Base-by-base conservation (phyloP, 495 filamentous ascomycete genomes). In the Cenococcum geophilum region DNA sequence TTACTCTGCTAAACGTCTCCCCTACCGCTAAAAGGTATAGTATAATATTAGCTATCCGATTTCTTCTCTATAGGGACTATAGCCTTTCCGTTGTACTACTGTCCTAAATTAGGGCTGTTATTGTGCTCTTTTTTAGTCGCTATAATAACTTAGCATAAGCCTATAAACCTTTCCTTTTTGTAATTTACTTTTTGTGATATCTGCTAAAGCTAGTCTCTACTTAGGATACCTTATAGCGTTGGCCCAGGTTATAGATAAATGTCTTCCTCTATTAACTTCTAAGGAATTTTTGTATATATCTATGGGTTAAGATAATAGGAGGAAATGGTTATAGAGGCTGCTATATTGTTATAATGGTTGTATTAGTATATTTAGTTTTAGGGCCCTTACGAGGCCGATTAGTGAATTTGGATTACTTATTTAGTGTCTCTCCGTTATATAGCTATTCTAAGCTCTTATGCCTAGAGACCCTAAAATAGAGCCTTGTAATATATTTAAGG, bases 401-500 rank as follows among this genome's bases (percentile, higher is more conserved):
- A 49, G 18, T 22, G 18, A 49, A 49, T n/a, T 10, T 16, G 45
- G 45, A 18, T 6, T 18, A 6, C 36, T 40, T 40, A 40, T 40
- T 40, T 40, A 40, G 36, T 40, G 6, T 14, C 14, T 49, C 45
- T 18, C 45, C 20, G 45, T 20, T 18, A 6, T n/a, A 22, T 16
- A 49, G 18, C 45, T 49, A 22, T 49, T 49, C 20, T n/a, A 9
- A 10, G 20, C 20, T n/a, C 20, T 18, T 49, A 49, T 22, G 18
- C 5, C 20, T 49, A 49, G 45, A n/a, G 20, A 49, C 20, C 6
- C 45, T 49, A 49, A 49, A 49, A 6, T 49, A 49, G 45, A 49
- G 8, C 45, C 45, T 49, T 49, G 18, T 49, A 49, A 22, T 49
- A 49, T 49, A 49, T 49, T n/a, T 49, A 49, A 22, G 45, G 9